Evolutionary conservation across 2,329 filamentous ascomycete genomes (phyloP).

Genomic region (Teratosphaeria gauchensis): DNA sequence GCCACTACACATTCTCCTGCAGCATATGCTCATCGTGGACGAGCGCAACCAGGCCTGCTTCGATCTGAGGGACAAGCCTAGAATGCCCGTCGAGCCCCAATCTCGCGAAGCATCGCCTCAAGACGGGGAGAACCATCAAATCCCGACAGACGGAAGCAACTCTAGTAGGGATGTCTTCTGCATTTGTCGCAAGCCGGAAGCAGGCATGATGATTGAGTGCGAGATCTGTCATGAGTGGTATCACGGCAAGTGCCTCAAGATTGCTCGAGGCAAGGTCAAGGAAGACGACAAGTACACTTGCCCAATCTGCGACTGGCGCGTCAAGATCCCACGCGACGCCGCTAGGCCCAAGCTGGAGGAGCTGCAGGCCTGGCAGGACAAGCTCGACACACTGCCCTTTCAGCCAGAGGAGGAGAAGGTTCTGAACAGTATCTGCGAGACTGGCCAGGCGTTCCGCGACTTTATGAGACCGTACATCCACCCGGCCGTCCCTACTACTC

Average conservation of each 20-base stretch:
- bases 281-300: conserved; percentile 98
- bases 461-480: conserved; percentile 76
- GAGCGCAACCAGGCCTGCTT: conserved; percentile 88
- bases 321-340: conserved; percentile 93
- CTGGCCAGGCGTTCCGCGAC: conserved; percentile 72
- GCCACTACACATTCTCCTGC: conserved; percentile 87
- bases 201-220: conserved; percentile 99
- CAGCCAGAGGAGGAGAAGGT: conserved; percentile 91
- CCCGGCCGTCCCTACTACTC: conserved; percentile 61
- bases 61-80: conserved; percentile 77
- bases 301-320: conserved; percentile 93
- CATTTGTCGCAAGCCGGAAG: conserved; percentile 85
- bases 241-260: conserved; percentile 95
- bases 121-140: conserved; percentile 27
- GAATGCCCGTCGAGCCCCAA: conserved; percentile 82
- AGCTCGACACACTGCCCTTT: conserved; percentile 67
- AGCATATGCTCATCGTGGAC: conserved; percentile 86
- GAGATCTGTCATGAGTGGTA: conserved; percentile 99
- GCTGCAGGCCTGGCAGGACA: conserved; percentile 70
- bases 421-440: conserved; percentile 74
- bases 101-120: conserved; percentile 68
- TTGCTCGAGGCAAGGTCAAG: conserved; percentile 93
- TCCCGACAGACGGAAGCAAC: conserved; percentile 34
- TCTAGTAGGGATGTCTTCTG: conserved; percentile 78
- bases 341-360: conserved; percentile 92